These are phyloP conservation scores for Paecilomyces formosus DNA, from an alignment of 2,329 filamentous ascomycete species.

Conservation along the genomic window DNA sequence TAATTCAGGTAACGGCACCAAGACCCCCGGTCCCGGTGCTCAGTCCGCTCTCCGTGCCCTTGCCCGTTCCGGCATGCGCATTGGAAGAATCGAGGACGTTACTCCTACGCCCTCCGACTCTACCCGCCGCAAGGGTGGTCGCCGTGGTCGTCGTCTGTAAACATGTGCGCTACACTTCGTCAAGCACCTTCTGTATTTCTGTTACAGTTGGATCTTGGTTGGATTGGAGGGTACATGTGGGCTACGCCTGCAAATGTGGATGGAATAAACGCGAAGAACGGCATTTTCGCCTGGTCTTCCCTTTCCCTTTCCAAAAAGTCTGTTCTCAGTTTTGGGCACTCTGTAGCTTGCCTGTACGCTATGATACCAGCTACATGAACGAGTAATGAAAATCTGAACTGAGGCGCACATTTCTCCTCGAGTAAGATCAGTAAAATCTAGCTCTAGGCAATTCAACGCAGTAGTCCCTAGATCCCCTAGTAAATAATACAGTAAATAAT, in stretches of 20 bases:
- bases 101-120: constrained; percentile 98
- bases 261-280: constrained; percentile 49
- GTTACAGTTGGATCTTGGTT: constrained; percentile 17
- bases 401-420: background rate
- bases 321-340: constrained; percentile 15
- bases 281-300: constrained; percentile 47
- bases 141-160: constrained; percentile 99
- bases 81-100: constrained; percentile 98
- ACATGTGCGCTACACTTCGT: constrained; percentile 35
- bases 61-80: constrained; percentile 99
- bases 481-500: background rate
- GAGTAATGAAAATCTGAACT: constrained; percentile 4
- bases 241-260: constrained; percentile 33
- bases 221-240: constrained; percentile 25
- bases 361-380: constrained; percentile 2
- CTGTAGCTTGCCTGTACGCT: constrained; percentile 10
- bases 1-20: constrained; percentile 82
- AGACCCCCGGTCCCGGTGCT: constrained; percentile 98
- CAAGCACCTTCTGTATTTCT: constrained; percentile 15
- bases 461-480: background rate
- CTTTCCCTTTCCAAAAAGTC: constrained; percentile 25
- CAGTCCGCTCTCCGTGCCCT: constrained; percentile 98
- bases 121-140: constrained; percentile 99
- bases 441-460: background rate
- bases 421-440: background rate